These are phyloP conservation scores for Pezicula rhizophila DNA, from an alignment of 2,329 filamentous ascomycete species.

Conservation along the genomic window DNA sequence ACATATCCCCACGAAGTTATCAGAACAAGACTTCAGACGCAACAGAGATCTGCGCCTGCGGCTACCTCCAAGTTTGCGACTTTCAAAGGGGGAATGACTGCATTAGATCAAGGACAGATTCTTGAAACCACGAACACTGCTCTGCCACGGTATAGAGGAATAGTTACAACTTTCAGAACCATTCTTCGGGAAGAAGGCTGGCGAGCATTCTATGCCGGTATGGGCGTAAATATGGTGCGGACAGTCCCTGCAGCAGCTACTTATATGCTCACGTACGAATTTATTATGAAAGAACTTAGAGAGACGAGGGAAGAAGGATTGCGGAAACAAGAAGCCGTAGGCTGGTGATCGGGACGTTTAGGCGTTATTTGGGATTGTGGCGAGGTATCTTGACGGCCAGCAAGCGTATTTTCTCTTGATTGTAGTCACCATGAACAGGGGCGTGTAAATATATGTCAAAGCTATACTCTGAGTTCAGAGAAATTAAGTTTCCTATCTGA, in stretches of 20 bases:
- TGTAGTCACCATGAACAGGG: too few species aligned
- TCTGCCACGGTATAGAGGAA: slow-evolving; percentile 61
- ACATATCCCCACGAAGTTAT: slow-evolving; percentile 98
- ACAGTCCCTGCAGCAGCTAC: slow-evolving; percentile 94
- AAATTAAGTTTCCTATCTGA: too few species aligned
- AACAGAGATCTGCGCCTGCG: slow-evolving; percentile 64
- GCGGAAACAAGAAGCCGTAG: neutral
- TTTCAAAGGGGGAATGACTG: slow-evolving; percentile 28
- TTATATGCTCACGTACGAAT: slow-evolving; percentile 96
- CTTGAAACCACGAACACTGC: slow-evolving; percentile 23
- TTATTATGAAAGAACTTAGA: slow-evolving; percentile 36
- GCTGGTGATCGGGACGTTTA: neutral
- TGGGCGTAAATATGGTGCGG: slow-evolving; percentile 96
- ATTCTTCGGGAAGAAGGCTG: slow-evolving; percentile 91
- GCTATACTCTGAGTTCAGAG: too few species aligned
- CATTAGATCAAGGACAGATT: slow-evolving; percentile 10
- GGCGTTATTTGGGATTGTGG: too few species aligned
- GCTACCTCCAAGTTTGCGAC: slow-evolving; percentile 45
- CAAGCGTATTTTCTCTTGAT: too few species aligned
- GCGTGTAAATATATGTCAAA: too few species aligned
- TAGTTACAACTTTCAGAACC: slow-evolving; percentile 74
- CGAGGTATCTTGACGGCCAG: too few species aligned
- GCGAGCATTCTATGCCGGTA: slow-evolving; percentile 93
- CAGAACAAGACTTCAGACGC: slow-evolving; percentile 87
- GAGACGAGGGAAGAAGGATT: slow-evolving; percentile 19